These are phyloP conservation scores for Colletotrichum cereale DNA, from an alignment of 2,329 filamentous ascomycete species.

Conservation along the genomic window DNA sequence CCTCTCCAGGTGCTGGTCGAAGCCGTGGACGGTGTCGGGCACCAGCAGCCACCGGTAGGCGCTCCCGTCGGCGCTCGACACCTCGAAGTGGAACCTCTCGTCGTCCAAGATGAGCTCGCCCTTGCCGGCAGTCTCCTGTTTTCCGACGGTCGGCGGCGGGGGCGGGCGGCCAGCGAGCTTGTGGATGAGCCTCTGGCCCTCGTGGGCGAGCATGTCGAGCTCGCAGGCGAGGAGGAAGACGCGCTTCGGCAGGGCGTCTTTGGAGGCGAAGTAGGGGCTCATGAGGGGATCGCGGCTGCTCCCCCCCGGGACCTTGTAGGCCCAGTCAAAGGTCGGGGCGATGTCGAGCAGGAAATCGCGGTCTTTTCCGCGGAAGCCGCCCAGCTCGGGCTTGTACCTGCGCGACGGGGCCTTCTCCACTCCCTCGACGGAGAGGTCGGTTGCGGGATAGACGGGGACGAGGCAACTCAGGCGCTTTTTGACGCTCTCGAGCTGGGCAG, in stretches of 20 bases:
- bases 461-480: conserved; percentile 48
- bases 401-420: conserved; percentile 44
- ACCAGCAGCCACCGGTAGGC: conserved; percentile 49
- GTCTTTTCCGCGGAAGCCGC: conserved; percentile 39
- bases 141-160: conserved; percentile 48
- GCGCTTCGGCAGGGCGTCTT: conserved; percentile 50
- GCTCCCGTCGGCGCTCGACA: conserved; percentile 37
- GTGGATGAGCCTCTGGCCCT: conserved; percentile 55
- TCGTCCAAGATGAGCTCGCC: conserved; percentile 46
- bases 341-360: conserved; percentile 40
- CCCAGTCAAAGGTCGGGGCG: conserved; percentile 48
- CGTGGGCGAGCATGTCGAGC: conserved; percentile 55
- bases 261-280: conserved; percentile 50
- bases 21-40: conserved; percentile 49
- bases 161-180: conserved; percentile 49
- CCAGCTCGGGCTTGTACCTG: conserved; percentile 45
- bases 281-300: conserved; percentile 50
- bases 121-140: conserved; percentile 42
- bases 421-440: conserved; percentile 49
- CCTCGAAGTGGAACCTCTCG: conserved; percentile 47
- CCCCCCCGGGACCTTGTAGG: conserved; percentile 48
- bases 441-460: conserved; percentile 57
- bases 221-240: conserved; percentile 54
- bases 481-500: conserved; percentile 54
- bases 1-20: conserved; percentile 44